Percentiles rank a stretch among this genome's conserved stretches.
These are phyloP conservation scores for Tarenaya hassleriana DNA, from an alignment of 345 rosid genomes.

Conservation along the genomic window DNA sequence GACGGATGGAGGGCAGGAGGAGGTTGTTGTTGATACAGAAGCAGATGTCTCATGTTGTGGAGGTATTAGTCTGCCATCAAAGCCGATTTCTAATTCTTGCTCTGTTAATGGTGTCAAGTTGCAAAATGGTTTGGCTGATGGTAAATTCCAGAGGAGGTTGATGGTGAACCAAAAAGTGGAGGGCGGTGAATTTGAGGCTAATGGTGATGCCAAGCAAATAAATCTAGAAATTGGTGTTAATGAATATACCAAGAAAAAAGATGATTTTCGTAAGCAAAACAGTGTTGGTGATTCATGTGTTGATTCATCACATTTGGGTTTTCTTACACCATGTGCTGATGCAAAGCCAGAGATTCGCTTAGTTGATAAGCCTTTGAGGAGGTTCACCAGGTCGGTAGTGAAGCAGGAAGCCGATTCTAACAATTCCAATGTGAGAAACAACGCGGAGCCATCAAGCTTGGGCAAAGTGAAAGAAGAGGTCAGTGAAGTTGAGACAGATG, in stretches of 20 bases:
- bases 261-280: slow-evolving; percentile 11
- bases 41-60: slow-evolving; percentile 23
- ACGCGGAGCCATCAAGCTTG: slow-evolving; percentile 3
- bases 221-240: slow-evolving; percentile 10
- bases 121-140: slow-evolving; percentile 19
- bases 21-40: slow-evolving; percentile 11
- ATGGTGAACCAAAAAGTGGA: slow-evolving; percentile 38
- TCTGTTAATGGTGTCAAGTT: slow-evolving; percentile 16
- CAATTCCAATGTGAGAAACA: slow-evolving; percentile 8
- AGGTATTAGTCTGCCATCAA: slow-evolving; percentile 4
- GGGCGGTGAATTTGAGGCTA: slow-evolving; percentile 12
- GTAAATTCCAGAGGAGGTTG: slow-evolving; percentile 37
- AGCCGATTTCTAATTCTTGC: slow-evolving; percentile 20
- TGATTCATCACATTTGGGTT: slow-evolving; percentile 10
- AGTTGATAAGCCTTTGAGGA: slow-evolving; percentile 21
- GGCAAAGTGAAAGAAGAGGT: slow-evolving; percentile 16
- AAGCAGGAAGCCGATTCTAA: slow-evolving; percentile 17
- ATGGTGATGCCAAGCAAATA: slow-evolving; percentile 17
- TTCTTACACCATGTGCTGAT: background rate
- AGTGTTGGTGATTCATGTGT: slow-evolving; percentile 1
- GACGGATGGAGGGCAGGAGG: too few relatives aligned
- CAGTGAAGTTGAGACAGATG: slow-evolving; percentile 14
- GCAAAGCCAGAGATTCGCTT: slow-evolving; percentile 5
- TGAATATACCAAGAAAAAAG: background rate
- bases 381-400: slow-evolving; percentile 25